Evolutionary conservation across 2,329 filamentous ascomycete genomes (phyloP).

Genomic region (Leptographium procerum): DNA sequence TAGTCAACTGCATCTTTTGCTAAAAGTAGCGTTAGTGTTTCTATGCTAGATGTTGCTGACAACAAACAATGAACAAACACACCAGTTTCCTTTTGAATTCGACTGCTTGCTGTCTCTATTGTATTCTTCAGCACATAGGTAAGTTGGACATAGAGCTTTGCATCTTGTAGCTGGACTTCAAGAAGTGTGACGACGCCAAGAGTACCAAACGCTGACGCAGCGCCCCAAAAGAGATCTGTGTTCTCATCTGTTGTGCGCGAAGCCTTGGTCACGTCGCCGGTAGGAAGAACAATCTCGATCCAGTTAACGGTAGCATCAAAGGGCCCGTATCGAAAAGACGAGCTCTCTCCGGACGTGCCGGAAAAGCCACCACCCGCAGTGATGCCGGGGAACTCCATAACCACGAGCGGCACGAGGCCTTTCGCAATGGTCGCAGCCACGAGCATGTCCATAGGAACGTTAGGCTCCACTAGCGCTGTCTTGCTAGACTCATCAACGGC

Average conservation of each 20-base stretch:
- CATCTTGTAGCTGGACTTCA: conserved; percentile 43
- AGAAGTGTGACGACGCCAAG: conserved; percentile 50
- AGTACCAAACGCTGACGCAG: conserved; percentile 48
- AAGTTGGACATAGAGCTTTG: conserved; percentile 42
- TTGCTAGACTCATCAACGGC: conserved; percentile 39
- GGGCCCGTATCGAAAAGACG: conserved; percentile 53
- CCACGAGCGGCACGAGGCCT: conserved; percentile 49
- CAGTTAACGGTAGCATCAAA: conserved; percentile 52
- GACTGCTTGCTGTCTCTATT: conserved; percentile 28
- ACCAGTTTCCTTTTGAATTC: conserved; percentile 10
- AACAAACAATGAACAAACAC: neutral
- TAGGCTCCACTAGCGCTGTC: conserved; percentile 54
- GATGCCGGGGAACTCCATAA: conserved; percentile 63
- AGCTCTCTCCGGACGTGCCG: conserved; percentile 56
- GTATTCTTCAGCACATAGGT: conserved; percentile 36
- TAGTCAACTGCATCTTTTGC: conserved; percentile 34
- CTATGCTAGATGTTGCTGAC: too few species aligned
- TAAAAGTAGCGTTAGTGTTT: neutral
- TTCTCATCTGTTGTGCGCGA: conserved; percentile 27
- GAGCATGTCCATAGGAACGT: conserved; percentile 56
- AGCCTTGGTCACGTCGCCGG: conserved; percentile 40
- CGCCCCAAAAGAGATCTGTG: conserved; percentile 45
- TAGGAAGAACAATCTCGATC: conserved; percentile 51
- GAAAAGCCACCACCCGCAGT: conserved; percentile 57
- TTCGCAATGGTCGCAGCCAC: conserved; percentile 43